Conservation (phyloP, 1,139 yeast genomes). For the Saccharomyces hybrid region DNA sequence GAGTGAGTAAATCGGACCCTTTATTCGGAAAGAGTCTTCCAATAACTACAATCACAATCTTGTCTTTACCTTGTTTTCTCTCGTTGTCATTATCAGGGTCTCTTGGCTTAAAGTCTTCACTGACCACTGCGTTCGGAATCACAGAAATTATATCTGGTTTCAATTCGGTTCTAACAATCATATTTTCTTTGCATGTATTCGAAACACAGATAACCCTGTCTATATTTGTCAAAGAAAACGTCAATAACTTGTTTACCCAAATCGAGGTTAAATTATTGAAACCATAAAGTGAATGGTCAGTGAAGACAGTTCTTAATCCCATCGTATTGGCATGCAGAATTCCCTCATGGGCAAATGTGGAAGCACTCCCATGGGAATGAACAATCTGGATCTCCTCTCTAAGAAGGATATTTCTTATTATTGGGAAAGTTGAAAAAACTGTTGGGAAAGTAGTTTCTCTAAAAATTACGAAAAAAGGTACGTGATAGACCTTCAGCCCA, state of each 20-base stretch:
- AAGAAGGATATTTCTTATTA: constrained; percentile 73
- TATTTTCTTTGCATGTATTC: constrained; percentile 93
- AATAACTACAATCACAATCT: constrained; percentile 80
- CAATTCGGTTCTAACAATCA: constrained; percentile 77
- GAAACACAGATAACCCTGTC: constrained; percentile 95
- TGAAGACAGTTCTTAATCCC: constrained; percentile 87
- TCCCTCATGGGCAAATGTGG: constrained; percentile 83
- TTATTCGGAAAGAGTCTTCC: constrained; percentile 92
- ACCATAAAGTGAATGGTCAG: constrained; percentile 95
- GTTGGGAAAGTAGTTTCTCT: constrained; percentile 85
- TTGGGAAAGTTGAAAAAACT: constrained; percentile 81
- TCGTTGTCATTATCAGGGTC: constrained; percentile 5
- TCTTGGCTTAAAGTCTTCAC: constrained; percentile 69
- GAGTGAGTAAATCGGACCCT: constrained; percentile 85
- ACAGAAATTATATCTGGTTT: constrained; percentile 78
- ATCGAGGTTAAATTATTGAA: constrained; percentile 82
- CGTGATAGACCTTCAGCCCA: constrained; percentile 88
- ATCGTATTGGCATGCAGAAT: constrained; percentile 84
- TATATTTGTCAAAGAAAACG: constrained; percentile 76
- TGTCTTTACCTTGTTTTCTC: constrained; percentile 10
- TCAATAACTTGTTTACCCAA: constrained; percentile 76
- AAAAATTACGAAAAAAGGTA: constrained; percentile 72
- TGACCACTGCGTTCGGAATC: constrained; percentile 92
- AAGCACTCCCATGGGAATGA: constrained; percentile 92
- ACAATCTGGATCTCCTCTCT: constrained; percentile 82